Evolutionary conservation across 2,329 filamentous ascomycete genomes (phyloP), one percentile per base, ranked within the genome.

Genomic region (Monosporascus sp.): DNA sequence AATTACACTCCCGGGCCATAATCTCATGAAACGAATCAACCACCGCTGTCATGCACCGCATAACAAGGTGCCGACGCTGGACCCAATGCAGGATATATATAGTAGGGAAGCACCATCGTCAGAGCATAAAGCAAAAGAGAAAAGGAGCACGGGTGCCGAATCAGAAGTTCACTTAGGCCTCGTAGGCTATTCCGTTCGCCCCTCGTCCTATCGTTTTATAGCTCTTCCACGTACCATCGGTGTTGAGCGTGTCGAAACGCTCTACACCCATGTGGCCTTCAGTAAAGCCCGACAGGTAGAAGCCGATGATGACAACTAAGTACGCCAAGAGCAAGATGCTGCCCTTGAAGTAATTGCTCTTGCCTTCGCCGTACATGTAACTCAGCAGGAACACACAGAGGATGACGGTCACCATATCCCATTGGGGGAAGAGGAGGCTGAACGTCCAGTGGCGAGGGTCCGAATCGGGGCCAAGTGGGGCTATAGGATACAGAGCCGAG

Each of bases 331-430:
- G 85, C 50, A 99, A 78, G 62, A 97, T 97, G 60, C 90, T 96
- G 50, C 94, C 94, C 76, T 99, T 99, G 84, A 99, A 99, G 73
- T 99, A 99, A 72, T 99, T 99, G 77, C 92, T 97, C 83, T 99
- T 99, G 41, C 94, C 94, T 74, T 99, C 94, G 50, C 93, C 90
- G 64, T 97, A 96, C 78, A 99, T 93, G 77, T 97, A 96, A 65
- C 91, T 96, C 60, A 99, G 84, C 53, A 99, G 76, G 75, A 99
- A 96, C 18, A 99, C 91, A 65, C 93, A 97, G 17, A 99, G 75
- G 55, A 97, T 96, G 17, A 97, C 91, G 0, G 90, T 96, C 14
- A 97, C 87, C 90, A 99, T 95, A 70, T 99, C 94, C 93, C 93
- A 99, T 70, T 99, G 94, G 1, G 94, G 94, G 75, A 99, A 97